Evolutionary conservation across 257 asterid species (phyloP), one percentile per base, ranked within the genome.

Genomic region (Scutellaria barbata): DNA sequence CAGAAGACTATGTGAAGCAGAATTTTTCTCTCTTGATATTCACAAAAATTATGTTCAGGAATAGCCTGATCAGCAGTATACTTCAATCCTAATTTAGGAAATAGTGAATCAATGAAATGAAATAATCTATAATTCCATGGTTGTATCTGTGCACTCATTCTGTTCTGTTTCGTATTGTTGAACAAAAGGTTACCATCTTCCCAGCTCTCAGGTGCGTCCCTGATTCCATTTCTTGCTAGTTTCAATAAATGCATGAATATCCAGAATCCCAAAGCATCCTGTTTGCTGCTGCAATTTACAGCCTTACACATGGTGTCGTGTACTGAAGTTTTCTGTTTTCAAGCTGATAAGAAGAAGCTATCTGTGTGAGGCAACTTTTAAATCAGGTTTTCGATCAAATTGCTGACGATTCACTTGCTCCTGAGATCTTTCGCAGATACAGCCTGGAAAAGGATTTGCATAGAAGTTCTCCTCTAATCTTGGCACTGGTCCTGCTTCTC

Each of bases 401-500:
- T 66, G 18, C 52, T 30, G 71, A 10, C 43, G 63, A 5, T 10
- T 77, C 41, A 30, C n/a, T 57, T 65, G 43, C 54, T 58, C 76
- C 73, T 56, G 67, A 47, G 82, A 64, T 69, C 72, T 77, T 17
- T 80, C 74, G 59, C 92, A 88, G 14, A 88, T 40, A 58, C 95
- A 86, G 50, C 84, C 95, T 0, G 95, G 92, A 60, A 66, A 79
- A 64, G 95, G 95, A 66, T 88, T 88, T 7, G 95, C 90, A 3
- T 88, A 85, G 55, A 88, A 88, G 47, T 85, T 82, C 81, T 88
- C 90, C 70, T 88, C 92, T 7, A 79, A 18, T 78, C 84, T 71
- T 7, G 92, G 87, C 14, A 69, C 7, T 33, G 73, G 74, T 48
- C 86, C 84, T 1, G 39, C 68, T 77, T 77, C 60, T 78, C 95